Evolutionary conservation across 768 basidiomycete species (phyloP).

Genomic region (Suillus plorans): DNA sequence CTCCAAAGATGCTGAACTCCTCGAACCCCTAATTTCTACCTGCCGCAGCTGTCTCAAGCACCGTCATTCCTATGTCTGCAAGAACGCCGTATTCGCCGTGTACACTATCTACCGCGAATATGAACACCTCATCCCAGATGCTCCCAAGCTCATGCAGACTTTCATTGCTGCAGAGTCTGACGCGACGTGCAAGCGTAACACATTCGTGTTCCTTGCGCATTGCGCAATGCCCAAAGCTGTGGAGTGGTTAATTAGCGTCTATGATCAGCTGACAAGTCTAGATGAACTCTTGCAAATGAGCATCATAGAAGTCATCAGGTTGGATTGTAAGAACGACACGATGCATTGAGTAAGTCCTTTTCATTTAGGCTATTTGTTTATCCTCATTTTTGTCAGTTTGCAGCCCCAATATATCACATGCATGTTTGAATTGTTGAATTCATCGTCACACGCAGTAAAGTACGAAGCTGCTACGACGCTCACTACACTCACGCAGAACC

Average conservation of each 20-base stretch:
- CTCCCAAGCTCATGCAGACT: not conserved
- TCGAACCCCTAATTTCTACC: conserved; percentile 77
- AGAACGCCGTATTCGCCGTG: too few relatives aligned
- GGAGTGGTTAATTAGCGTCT: conserved; percentile 84
- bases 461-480: too few relatives aligned
- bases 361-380: not conserved
- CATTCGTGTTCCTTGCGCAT: not conserved
- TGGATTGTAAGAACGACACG: conserved; percentile 43
- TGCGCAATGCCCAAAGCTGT: conserved; percentile 89
- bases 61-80: too few relatives aligned
- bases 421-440: conserved; percentile 84
- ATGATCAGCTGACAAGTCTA: conserved; percentile 77
- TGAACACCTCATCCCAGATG: not conserved
- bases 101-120: too few relatives aligned
- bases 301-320: conserved; percentile 88
- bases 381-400: conserved; percentile 7
- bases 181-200: not conserved
- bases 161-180: not conserved
- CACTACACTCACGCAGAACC: too few relatives aligned
- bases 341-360: conserved; percentile 48
- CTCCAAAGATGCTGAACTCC: not conserved
- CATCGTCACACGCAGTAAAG: conserved; percentile 89
- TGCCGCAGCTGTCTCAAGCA: not conserved
- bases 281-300: conserved; percentile 96
- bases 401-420: conserved; percentile 92